A percentile compares a stretch with the other conserved stretches of the same genome.
These are phyloP conservation scores for Aspergillus ibericus DNA, from an alignment of 2,329 filamentous ascomycete genomes.

Conservation along the genomic window DNA sequence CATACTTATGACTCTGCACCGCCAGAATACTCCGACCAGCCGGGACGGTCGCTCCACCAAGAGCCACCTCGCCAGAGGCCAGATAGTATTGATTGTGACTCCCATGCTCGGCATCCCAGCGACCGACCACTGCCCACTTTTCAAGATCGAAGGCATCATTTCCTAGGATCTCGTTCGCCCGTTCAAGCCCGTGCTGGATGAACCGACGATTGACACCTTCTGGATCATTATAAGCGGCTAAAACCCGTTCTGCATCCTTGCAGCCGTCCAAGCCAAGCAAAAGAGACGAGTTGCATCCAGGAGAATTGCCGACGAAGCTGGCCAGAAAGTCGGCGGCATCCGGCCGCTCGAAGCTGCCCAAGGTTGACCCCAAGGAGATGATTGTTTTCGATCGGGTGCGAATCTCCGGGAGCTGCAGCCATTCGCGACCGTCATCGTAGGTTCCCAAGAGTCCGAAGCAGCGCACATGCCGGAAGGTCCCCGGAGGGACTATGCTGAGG, in stretches of 20 bases:
- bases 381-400: slow-evolving; percentile 7
- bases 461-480: slow-evolving; percentile 65
- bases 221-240: slow-evolving; percentile 61
- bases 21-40: not conserved
- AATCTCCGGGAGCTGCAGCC: slow-evolving; percentile 67
- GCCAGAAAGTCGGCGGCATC: slow-evolving; percentile 9
- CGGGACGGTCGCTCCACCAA: not conserved
- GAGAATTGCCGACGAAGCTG: not conserved
- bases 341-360: slow-evolving; percentile 10
- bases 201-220: slow-evolving; percentile 12
- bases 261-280: slow-evolving; percentile 13
- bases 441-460: slow-evolving; percentile 79
- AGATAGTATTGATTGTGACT: slow-evolving; percentile 15
- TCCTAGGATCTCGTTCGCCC: slow-evolving; percentile 70
- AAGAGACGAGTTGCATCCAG: not conserved
- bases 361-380: slow-evolving; percentile 12
- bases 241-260: slow-evolving; percentile 70
- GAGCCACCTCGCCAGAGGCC: not conserved
- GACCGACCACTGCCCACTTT: slow-evolving; percentile 65
- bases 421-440: slow-evolving; percentile 80
- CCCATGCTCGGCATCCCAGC: not conserved
- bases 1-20: slow-evolving; percentile 13
- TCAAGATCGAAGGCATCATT: slow-evolving; percentile 63
- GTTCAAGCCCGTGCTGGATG: slow-evolving; percentile 10
- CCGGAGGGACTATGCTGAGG: slow-evolving; percentile 58